These are phyloP conservation scores for Acorus gramineus DNA, from an alignment of 106 monocot species.

Conservation along the genomic window DNA sequence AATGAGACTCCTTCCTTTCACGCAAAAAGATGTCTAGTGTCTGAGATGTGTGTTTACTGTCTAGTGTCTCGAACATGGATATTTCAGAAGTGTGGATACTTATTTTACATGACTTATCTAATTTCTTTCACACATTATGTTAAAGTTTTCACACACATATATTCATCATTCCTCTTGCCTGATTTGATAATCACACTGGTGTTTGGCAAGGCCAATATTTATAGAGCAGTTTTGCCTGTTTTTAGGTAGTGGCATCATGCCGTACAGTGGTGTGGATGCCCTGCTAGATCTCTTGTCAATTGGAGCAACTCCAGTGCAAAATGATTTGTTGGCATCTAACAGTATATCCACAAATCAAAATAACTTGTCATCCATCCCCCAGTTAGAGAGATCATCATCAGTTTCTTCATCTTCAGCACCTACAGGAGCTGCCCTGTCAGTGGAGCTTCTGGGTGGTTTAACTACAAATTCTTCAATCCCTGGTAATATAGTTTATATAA, in stretches of 20 bases:
- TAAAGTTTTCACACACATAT: no score
- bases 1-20: no score
- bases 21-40: no score
- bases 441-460: constrained; percentile 72
- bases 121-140: no score
- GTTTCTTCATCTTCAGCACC: constrained; percentile 22
- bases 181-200: no score
- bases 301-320: constrained; percentile 53
- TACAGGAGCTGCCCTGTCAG: constrained; percentile 24
- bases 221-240: no score
- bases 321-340: constrained; percentile 25
- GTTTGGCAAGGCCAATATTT: no score
- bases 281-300: constrained; percentile 90
- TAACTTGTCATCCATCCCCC: constrained; percentile 14
- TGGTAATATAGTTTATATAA: constrained; percentile 19
- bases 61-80: no score
- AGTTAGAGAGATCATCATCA: constrained; percentile 21
- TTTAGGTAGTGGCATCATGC: constrained; percentile 15
- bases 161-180: no score
- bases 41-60: no score
- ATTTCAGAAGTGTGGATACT: no score
- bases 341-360: constrained; percentile 14
- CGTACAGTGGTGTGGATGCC: constrained; percentile 46
- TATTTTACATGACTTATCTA: no score
- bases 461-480: constrained; percentile 29